Evolutionary conservation across 305 asterid genomes (phyloP), one percentile per base, ranked within the genome.

Genomic region (Plantago lanceolata): DNA sequence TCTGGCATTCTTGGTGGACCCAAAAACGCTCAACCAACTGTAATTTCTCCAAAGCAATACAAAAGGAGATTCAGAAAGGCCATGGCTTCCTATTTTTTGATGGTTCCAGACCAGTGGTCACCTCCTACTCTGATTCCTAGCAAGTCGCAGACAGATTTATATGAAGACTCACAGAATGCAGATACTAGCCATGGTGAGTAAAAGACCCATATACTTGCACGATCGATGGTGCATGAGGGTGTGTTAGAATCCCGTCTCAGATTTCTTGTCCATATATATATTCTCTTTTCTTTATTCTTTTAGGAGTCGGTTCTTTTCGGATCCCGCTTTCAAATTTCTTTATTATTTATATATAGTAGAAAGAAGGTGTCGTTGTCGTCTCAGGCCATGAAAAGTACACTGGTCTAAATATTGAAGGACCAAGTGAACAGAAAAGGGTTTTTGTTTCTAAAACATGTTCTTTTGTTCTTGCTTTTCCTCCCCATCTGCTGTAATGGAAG

Each of bases 91-190:
- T 87, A 87, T 64, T 87, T 85, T 60, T 74, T 82, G 73, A 82
- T 79, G 88, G 86, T 87, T 59, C 95, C 90, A 13, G 92, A 84
- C 76, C 82, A 84, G 35, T 86, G 98, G 96, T 87, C 94, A 48
- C 91, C 94, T 49, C 87, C 84, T 3, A 71, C 72, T 21, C 55
- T 79, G 59, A 48, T 72, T 28, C 85, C 85, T 16, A 88, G 84
- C 77, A 82, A 66, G 69, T 84, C 94, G 2, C 93, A 80, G 77
- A 61, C 81, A 12, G 95, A 91, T 65, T 65, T 88, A 37, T 68
- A 65, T 0, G 86, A 85, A 31, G 86, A 81, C 71, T 57, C 73
- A 14, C 75, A 67, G 68, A 71, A 66, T 57, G 68, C 58, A 55
- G 78, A 71, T 61, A 71, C 24, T 63, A 51, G 72, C 18, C 53